phyloP scores from a whole-genome alignment of 148 eudicot species.

The Heliosperma pusillum region DNA sequence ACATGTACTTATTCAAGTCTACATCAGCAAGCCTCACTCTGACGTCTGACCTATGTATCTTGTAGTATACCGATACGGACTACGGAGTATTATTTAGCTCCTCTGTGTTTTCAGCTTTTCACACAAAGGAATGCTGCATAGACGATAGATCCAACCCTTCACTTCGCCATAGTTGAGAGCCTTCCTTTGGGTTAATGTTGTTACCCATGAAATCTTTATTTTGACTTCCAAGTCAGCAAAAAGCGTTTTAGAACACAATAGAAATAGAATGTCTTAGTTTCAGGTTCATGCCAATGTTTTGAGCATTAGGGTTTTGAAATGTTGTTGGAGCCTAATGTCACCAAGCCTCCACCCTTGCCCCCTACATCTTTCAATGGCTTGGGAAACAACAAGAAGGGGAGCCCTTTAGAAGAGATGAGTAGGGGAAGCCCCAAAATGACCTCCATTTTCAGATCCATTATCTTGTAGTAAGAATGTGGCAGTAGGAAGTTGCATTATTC shows the following conservation, averaged over 20 bases:
- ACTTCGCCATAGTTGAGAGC: background rate
- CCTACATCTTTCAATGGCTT: background rate
- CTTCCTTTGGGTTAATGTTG: background rate
- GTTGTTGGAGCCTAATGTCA: background rate
- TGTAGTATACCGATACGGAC: too few relatives aligned
- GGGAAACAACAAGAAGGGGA: background rate
- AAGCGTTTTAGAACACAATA: background rate
- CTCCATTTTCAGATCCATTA: too few relatives aligned
- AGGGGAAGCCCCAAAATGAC: constrained; percentile 3
- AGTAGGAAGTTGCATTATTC: background rate
- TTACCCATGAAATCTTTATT: background rate
- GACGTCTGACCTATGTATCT: background rate
- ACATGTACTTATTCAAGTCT: constrained; percentile 6
- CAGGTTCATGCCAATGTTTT: background rate
- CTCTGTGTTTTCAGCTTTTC: background rate
- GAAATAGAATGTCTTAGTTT: background rate
- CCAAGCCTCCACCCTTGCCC: background rate
- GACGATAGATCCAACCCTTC: background rate
- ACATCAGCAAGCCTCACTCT: background rate
- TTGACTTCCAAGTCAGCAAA: constrained; percentile 1
- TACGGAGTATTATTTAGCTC: background rate
- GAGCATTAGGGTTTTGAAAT: background rate
- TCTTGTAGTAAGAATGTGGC: background rate
- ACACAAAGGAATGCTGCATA: background rate
- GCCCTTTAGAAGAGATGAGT: background rate